Percentiles rank a stretch among this genome's conserved stretches.
Conservation (phyloP, 2,329 filamentous ascomycete genomes). For the Hypoxylon sp. region DNA sequence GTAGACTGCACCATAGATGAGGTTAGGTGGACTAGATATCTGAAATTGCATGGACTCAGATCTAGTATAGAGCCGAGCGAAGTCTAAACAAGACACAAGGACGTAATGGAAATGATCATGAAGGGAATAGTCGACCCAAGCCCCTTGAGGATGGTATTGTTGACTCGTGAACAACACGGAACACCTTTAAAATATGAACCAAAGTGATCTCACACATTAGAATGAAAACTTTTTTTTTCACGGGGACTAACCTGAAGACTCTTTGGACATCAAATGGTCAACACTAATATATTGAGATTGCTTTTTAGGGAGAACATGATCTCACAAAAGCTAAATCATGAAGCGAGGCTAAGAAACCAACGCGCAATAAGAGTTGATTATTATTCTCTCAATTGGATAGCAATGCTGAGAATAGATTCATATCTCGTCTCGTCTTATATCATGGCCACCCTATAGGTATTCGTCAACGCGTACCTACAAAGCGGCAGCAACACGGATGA, state of each 20-base stretch:
- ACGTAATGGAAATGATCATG: neutral
- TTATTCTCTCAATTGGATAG: neutral
- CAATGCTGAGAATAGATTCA: constrained; percentile 1
- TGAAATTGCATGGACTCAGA: neutral
- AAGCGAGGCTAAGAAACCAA: neutral
- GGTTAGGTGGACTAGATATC: neutral
- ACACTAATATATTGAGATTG: neutral
- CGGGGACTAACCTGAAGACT: neutral
- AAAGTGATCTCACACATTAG: neutral
- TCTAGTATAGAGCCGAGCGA: neutral
- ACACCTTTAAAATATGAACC: neutral
- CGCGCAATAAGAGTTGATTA: neutral
- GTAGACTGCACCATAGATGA: neutral
- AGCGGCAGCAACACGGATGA: constrained; percentile 5
- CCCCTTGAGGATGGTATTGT: neutral
- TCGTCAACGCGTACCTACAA: constrained; percentile 46
- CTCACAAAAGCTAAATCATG: neutral
- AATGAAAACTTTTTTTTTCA: neutral
- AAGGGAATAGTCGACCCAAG: no score
- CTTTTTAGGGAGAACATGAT: neutral
- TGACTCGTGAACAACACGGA: neutral
- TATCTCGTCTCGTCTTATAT: constrained; percentile 42
- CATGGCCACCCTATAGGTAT: constrained; percentile 50
- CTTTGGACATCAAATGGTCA: neutral
- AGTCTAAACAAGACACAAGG: neutral